Evolutionary conservation across 2,329 filamentous ascomycete genomes (phyloP), one percentile per base, ranked within the genome.

Genomic region (Ophiobolus disseminans): DNA sequence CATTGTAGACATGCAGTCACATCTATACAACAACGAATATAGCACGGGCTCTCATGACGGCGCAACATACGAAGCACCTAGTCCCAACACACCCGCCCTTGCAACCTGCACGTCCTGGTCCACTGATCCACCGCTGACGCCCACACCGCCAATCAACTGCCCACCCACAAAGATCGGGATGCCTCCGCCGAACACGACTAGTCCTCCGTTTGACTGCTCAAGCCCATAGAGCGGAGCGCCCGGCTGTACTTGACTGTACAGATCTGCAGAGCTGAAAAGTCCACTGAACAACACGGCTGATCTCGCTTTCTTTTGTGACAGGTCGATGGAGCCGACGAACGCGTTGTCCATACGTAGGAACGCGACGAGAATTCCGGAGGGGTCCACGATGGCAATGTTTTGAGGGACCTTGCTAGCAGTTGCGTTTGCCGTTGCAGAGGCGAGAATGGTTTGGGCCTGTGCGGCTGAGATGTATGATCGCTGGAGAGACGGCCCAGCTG

Each of bases 291-390:
- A 28, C 6, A 67, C 62, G 3, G 60, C 58, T 2, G 65, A 68
- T 13, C 57, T 52, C 10, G 66, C 64, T 43, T 69, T 69, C 49
- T 66, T 68, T 22, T 55, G 55, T 4, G 57, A 61, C 11, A 69
- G 55, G 17, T 68, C 65, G 34, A 69, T 65, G 20, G 60, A 65
- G 6, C 63, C 65, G 3, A 55, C 42, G 36, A 50, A 62, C 2
- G 66, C 62, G 21, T 67, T 67, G 52, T 69, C 65, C 63, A 66
- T 65, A 23, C 57, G 57, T 7, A 58, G 38, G 46, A 68, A 68
- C 6, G 62, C 65, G 23, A 69, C 60, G 11, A 68, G 53, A 1
- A 66, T 35, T 5, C 65, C 65, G 1, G 61, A 63, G 0, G 65
- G 61, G 35, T 68, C 64, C 4, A 68, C 59, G 5, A 69, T 42